Evolutionary conservation across 495 filamentous ascomycete genomes (phyloP), one percentile per base, ranked within the genome.

Genomic region (Aspergillus biplanus): DNA sequence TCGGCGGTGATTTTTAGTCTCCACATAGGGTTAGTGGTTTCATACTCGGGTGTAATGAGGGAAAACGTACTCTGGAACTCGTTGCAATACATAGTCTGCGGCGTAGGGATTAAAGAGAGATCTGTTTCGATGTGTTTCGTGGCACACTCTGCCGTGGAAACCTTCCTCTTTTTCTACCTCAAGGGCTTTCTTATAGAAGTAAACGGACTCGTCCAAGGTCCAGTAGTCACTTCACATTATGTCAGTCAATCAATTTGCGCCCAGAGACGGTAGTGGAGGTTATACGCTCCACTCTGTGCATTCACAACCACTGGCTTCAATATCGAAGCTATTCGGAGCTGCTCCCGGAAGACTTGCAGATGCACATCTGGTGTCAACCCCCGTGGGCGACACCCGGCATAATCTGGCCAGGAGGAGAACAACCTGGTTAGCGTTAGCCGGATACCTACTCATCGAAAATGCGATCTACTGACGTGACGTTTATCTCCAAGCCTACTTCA

Each of bases 81-180:
- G 65, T 56, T 64, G 32, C 27, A 74, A 13, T 9, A 72, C 64
- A 6, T 53, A 39, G 12, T 49, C 61, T 3, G 70, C 61, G 0
- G 64, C 56, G 34, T 72, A 69, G 13, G 72, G 72, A 1, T 60
- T 69, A 44, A 71, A 74, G 7, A 74, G 53, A 0, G 70, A 67
- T 15, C 70, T 58, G 58, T 74, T 74, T 7, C 72, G 58, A 33
- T 74, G 72, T 8, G 68, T 74, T 55, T 74, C 70, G 48, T 74
- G 72, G 48, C 54, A 65, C 9, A 71, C 67, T 8, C 48, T 58
- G n/a, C 68, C 72, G 1, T 67, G 31, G 1, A 74, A 52, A 12
- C 68, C 72, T 8, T 69, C 53, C 52, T 69, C 72, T 13, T 64
- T 53, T 15, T 72, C 72, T 6, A 74, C 47, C 13, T 58, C 21